These are phyloP conservation scores for Geranomyces michiganensis DNA, from an alignment of 192 early-diverging fungal genomes.

Conservation along the genomic window DNA sequence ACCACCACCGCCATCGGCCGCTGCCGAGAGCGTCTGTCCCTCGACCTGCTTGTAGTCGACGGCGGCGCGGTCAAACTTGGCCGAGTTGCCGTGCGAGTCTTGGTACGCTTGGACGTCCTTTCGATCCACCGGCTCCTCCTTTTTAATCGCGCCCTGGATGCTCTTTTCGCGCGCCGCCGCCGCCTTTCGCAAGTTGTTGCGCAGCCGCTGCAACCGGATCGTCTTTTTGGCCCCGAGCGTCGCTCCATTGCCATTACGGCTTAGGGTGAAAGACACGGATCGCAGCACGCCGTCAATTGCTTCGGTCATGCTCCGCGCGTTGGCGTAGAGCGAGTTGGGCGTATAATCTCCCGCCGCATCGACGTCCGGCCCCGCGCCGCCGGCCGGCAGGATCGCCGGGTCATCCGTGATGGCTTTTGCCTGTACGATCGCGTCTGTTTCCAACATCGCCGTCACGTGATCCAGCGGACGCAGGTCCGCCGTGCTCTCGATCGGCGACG, in stretches of 20 bases:
- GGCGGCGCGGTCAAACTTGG: no score
- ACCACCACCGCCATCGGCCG: no score
- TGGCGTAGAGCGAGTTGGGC: not conserved
- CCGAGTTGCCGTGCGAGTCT: not conserved
- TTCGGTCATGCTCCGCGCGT: not conserved
- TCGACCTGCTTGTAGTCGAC: no score
- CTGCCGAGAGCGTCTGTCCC: no score
- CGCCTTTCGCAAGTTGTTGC: not conserved
- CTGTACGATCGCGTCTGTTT: not conserved
- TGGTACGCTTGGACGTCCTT: not conserved
- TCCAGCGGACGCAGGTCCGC: constrained; percentile 1
- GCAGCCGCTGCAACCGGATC: not conserved
- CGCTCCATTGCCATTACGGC: not conserved
- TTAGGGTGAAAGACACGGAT: not conserved
- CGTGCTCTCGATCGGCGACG: not conserved
- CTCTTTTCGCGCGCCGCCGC: not conserved
- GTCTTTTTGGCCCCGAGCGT: not conserved
- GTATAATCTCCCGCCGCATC: not conserved
- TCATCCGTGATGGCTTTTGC: not conserved
- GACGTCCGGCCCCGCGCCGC: not conserved
- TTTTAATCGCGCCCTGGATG: not conserved
- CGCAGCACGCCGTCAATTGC: not conserved
- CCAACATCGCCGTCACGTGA: not conserved
- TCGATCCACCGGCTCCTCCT: not conserved
- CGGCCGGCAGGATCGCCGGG: not conserved